Evolutionary conservation across 116 monocot species (phyloP).

Genomic region (Posidonia oceanica): DNA sequence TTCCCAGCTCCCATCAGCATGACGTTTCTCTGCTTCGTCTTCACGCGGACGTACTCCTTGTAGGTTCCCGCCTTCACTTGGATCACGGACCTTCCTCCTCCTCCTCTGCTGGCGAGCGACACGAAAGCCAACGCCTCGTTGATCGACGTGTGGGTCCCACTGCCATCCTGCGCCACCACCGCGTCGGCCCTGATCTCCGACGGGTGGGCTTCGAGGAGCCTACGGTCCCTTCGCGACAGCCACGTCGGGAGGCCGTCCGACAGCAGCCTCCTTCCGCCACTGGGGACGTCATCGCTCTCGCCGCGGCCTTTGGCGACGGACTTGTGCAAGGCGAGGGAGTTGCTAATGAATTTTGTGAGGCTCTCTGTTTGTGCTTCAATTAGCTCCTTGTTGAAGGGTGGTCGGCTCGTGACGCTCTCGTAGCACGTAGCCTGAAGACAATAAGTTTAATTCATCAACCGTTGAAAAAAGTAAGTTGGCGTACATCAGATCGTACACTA

Average conservation of each 20-base stretch:
- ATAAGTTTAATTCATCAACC: no score
- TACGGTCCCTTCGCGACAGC: conserved; percentile 27
- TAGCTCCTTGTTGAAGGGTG: neutral
- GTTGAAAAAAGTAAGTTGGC: no score
- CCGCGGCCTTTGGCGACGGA: neutral
- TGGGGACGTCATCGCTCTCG: no score
- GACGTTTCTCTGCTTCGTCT: conserved; percentile 46
- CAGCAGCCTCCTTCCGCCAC: conserved; percentile 5
- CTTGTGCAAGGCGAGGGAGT: conserved; percentile 41
- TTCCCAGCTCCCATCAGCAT: conserved; percentile 59
- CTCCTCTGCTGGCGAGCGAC: conserved; percentile 12
- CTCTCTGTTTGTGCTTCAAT: conserved; percentile 10
- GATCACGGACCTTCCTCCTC: conserved; percentile 41
- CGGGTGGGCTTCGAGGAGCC: conserved; percentile 35
- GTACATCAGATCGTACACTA: no score
- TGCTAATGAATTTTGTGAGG: conserved; percentile 40
- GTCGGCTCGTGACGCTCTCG: conserved; percentile 26
- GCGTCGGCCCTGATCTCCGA: conserved; percentile 30
- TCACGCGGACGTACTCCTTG: conserved; percentile 27
- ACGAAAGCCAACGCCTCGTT: conserved; percentile 45
- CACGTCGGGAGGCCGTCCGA: conserved; percentile 24
- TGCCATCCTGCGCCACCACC: conserved; percentile 55
- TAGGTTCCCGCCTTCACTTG: conserved; percentile 49
- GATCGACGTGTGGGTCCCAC: conserved; percentile 48
- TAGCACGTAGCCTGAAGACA: conserved; percentile 14